Base-by-base conservation (phyloP, 108 stramenopile genomes). In the Ochromonas danica region DNA sequence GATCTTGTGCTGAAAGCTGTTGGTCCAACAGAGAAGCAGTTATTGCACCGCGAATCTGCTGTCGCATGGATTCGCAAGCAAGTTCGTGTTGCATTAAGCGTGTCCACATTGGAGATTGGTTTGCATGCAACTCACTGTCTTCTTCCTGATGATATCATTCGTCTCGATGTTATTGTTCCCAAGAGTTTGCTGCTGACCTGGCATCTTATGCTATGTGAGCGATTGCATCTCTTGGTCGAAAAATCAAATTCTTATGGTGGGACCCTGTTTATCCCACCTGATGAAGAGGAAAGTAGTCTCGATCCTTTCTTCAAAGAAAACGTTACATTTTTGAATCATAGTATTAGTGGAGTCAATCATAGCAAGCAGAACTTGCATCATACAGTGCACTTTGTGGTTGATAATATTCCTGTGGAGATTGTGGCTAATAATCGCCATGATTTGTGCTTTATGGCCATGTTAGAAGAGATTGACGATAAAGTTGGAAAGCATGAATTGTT, bases 401-500 rank as follows among this genome's bases (percentile, higher is more conserved):
- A 60, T 33, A 14, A 3, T 36, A 75, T 60, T 10, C 14, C 6
- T 25, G 25, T 75, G 3, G 72, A 75, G 28, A 75, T 75, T 3
- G 27, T 33, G 3, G n/a, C 72, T 41, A 75, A 75, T 36, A 75
- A 27, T 45, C 14, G 51, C 6, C 25, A 6, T 33, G 72, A 75
- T 27, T 36, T 75, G 40, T 75, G 72, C 25, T 42, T 75, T 27
- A 27, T 36, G 28, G n/a, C 72, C 3, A 35, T 75, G 14, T 27
- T 75, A 14, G 72, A 75, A 42, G 72, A 75, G 31, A 10, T 75
- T 33, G 3, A 3, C 10, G 6, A 10, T 27, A 17, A 14, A 28
- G 72, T 75, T 41, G 72, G 72, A 3, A 17, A 27, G 22, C 14
- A 75, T 27, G n/a, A 75, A 30, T 36, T 75, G 51, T 75, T 75